Evolutionary conservation across 441 rosid genomes (phyloP).

Genomic region (Lepidium campestre): DNA sequence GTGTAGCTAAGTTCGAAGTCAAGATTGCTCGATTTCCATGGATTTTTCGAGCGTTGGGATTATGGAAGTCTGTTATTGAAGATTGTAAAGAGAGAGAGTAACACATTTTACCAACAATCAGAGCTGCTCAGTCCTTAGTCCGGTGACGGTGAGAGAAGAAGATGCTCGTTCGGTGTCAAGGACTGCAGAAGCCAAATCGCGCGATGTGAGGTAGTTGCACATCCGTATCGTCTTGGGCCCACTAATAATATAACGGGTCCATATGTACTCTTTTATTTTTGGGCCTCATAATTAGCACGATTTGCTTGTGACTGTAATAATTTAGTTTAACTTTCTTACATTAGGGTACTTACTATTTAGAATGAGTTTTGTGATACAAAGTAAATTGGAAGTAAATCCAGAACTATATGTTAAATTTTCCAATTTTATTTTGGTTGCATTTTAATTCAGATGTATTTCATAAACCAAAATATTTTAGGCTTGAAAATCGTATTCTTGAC

Average conservation of each 20-base stretch:
- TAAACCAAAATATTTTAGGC: no score
- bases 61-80: neutral
- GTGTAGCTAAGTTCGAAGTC: conserved; percentile 8
- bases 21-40: conserved; percentile 15
- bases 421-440: no score
- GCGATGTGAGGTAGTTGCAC: conserved; percentile 2
- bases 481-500: no score
- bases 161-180: neutral
- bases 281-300: neutral
- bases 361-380: no score
- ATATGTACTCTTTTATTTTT: neutral
- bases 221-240: neutral
- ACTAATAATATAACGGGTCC: neutral
- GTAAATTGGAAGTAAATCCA: no score
- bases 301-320: neutral
- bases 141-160: neutral
- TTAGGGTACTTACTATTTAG: no score
- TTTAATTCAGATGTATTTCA: no score
- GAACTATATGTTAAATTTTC: no score
- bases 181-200: conserved; percentile 1
- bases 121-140: neutral
- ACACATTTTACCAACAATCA: conserved; percentile 14
- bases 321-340: no score
- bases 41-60: neutral
- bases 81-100: conserved; percentile 20